Percentiles rank a stretch among this genome's conserved stretches.
Conservation (phyloP, 2,329 filamentous ascomycete genomes). For the Xylaria sp. region DNA sequence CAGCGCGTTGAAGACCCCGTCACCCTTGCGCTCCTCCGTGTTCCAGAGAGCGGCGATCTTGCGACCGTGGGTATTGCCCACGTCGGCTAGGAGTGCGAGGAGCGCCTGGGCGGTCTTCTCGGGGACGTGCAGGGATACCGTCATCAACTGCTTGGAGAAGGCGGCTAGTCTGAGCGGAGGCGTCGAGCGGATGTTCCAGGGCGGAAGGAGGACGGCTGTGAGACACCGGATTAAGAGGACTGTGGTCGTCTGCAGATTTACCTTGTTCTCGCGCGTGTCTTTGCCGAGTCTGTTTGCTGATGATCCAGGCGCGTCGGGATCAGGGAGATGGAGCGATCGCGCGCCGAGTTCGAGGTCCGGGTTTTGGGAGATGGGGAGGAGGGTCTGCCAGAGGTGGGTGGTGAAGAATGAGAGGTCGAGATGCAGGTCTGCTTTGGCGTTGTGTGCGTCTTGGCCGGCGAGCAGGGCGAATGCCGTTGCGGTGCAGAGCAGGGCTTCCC, state of each 20-base stretch:
- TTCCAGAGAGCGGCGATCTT: slow-evolving; percentile 92
- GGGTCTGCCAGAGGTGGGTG: slow-evolving; percentile 87
- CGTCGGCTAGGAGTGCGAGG: slow-evolving; percentile 79
- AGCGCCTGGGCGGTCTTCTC: slow-evolving; percentile 89
- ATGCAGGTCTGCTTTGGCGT: slow-evolving; percentile 81
- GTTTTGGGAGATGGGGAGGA: slow-evolving; percentile 82
- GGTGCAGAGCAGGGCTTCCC: slow-evolving; percentile 91
- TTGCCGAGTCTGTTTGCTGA: slow-evolving; percentile 55
- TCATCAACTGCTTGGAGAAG: slow-evolving; percentile 92
- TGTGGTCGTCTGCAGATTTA: slow-evolving; percentile 95
- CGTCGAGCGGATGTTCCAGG: slow-evolving; percentile 76
- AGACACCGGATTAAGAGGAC: slow-evolving; percentile 91
- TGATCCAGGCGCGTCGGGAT: slow-evolving; percentile 64
- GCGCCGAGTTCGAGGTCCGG: slow-evolving; percentile 85
- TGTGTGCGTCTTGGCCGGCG: slow-evolving; percentile 90
- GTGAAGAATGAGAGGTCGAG: slow-evolving; percentile 97
- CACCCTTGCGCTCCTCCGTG: slow-evolving; percentile 91
- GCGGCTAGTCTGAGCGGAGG: slow-evolving; percentile 88
- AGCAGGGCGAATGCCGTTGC: slow-evolving; percentile 97
- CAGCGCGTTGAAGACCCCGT: slow-evolving; percentile 83
- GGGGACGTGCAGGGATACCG: slow-evolving; percentile 82
- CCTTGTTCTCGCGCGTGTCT: slow-evolving; percentile 68
- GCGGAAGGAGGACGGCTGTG: slow-evolving; percentile 81
- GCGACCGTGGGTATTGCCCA: slow-evolving; percentile 82
- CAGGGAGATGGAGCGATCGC: slow-evolving; percentile 76